Percentiles rank a stretch among this genome's conserved stretches.
These are phyloP conservation scores for Kodamaea kaohsiungensis DNA, from an alignment of 805 yeast species.

Conservation along the genomic window DNA sequence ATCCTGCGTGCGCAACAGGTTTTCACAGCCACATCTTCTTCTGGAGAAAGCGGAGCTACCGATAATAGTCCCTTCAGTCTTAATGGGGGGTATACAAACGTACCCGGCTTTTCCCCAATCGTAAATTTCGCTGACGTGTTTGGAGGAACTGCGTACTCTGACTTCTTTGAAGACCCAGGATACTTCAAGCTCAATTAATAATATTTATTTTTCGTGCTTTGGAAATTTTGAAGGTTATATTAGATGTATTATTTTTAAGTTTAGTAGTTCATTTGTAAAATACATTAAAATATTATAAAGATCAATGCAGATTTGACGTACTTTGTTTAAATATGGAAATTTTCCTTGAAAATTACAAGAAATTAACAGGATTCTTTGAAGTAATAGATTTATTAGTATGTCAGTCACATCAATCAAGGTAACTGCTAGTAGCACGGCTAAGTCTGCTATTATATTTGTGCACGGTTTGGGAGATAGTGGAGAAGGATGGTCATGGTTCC, in stretches of 20 bases:
- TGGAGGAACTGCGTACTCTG: background rate
- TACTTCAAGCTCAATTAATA: constrained; percentile 1
- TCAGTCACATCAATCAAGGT: constrained; percentile 26
- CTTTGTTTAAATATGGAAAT: background rate
- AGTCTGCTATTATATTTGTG: constrained; percentile 65
- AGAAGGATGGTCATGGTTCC: constrained; percentile 83
- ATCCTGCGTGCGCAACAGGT: background rate
- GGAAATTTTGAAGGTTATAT: background rate
- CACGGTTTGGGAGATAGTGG: constrained; percentile 96
- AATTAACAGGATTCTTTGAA: background rate
- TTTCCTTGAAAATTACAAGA: background rate
- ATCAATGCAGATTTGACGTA: background rate
- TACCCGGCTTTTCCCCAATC: constrained; percentile 5
- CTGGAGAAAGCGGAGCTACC: background rate
- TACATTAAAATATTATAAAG: background rate
- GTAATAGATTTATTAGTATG: background rate
- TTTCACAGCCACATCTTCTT: background rate
- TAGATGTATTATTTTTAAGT: background rate
- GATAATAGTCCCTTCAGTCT: constrained; percentile 1
- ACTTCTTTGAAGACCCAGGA: constrained; percentile 4
- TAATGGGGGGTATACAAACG: background rate
- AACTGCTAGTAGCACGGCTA: constrained; percentile 32
- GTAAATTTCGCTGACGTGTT: constrained; percentile 5
- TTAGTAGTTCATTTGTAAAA: background rate
- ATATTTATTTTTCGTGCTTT: background rate